These are phyloP conservation scores for Flaveria floridana DNA, from an alignment of 140 eudicot species.

Conservation along the genomic window DNA sequence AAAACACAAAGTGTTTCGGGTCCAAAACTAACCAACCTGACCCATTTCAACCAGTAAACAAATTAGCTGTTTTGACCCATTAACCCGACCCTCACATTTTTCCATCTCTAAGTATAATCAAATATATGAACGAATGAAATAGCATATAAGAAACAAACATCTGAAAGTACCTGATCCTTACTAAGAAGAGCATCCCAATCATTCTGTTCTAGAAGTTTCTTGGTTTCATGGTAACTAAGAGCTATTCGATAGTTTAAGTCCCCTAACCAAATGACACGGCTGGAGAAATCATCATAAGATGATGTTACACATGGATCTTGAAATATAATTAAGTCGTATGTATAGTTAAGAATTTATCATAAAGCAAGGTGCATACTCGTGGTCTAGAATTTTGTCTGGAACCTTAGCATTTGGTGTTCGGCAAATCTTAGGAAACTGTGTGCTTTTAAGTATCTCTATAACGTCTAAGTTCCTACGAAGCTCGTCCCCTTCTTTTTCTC, in stretches of 20 bases:
- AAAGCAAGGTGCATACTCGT: constrained; percentile 47
- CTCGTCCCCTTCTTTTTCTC: constrained; percentile 78
- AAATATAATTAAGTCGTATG: constrained; percentile 5
- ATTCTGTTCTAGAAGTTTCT: constrained; percentile 52
- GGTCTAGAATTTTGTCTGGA: constrained; percentile 60
- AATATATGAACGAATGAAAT: not conserved
- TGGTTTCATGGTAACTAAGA: constrained; percentile 54
- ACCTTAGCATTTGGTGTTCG: constrained; percentile 37
- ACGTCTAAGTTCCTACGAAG: constrained; percentile 67
- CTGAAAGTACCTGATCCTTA: constrained; percentile 63
- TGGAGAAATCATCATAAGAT: constrained; percentile 29
- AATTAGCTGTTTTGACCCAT: constrained; percentile 3
- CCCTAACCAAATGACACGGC: constrained; percentile 71
- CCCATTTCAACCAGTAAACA: not conserved
- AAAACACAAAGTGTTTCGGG: not conserved
- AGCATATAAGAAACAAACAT: not conserved
- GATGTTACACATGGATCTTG: constrained; percentile 17
- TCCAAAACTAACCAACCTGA: constrained; percentile 3
- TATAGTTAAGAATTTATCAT: not conserved
- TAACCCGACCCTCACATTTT: constrained; percentile 12
- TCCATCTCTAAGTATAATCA: constrained; percentile 5
- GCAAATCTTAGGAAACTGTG: constrained; percentile 61
- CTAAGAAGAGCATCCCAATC: constrained; percentile 63
- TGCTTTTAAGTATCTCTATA: constrained; percentile 55
- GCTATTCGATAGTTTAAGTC: constrained; percentile 70